phyloP scores from a whole-genome alignment of 768 basidiomycete species.

The Ramaria rubella region DNA sequence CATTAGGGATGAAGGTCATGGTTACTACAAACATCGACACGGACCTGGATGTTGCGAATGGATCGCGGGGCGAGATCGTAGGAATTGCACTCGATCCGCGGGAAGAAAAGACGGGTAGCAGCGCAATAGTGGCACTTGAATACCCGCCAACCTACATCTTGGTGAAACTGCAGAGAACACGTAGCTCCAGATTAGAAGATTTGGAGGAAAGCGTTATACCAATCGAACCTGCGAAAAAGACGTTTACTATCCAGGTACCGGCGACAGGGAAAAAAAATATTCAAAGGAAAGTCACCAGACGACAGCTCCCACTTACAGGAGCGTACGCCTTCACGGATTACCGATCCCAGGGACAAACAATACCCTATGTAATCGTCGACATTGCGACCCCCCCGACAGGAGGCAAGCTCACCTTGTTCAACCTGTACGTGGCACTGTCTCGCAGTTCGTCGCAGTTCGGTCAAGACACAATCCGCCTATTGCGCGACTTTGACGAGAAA shows the following conservation, averaged over 20 bases:
- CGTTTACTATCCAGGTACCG: conserved; percentile 16
- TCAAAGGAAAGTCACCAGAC: too few species aligned
- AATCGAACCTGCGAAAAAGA: too few species aligned
- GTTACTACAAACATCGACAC: too few species aligned
- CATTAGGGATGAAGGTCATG: too few species aligned
- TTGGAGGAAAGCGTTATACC: too few species aligned
- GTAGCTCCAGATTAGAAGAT: conserved; percentile 20
- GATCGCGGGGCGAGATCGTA: too few species aligned
- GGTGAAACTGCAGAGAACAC: conserved; percentile 23
- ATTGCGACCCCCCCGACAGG: conserved; percentile 31
- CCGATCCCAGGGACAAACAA: conserved; percentile 37
- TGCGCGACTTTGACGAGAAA: conserved; percentile 24
- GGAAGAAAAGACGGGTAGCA: conserved; percentile 17
- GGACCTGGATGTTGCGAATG: too few species aligned
- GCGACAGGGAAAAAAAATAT: conserved; percentile 1
- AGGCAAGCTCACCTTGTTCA: too few species aligned
- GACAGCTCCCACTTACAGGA: too few species aligned
- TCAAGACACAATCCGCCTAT: conserved; percentile 20
- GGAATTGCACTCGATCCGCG: conserved; percentile 28
- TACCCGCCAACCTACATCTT: too few species aligned
- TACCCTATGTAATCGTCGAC: conserved; percentile 32
- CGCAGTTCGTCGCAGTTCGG: conserved; percentile 28
- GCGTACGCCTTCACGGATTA: conserved; percentile 44
- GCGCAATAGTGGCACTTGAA: too few species aligned
- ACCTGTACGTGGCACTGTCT: conserved; percentile 39